Percentiles rank a stretch among this genome's conserved stretches.
phyloP scores from a whole-genome alignment of 2,329 filamentous ascomycete genomes.

The Colletotrichum orchidophilum region DNA sequence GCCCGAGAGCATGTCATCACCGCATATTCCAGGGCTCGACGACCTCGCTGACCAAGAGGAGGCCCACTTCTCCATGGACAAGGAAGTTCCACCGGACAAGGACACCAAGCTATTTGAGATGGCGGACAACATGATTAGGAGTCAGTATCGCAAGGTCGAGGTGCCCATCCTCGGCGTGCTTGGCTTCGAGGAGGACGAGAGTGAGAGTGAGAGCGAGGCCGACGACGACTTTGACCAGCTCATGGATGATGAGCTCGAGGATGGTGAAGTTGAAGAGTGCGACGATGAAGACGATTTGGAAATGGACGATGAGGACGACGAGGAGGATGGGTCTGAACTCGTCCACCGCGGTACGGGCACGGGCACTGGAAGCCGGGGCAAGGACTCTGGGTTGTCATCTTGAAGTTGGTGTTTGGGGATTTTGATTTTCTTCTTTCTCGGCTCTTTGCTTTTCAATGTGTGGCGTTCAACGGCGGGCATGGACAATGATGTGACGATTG shows the following conservation, averaged over 20 bases:
- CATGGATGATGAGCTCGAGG: conserved; percentile 40
- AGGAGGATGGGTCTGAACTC: conserved; percentile 28
- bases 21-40: conserved; percentile 40
- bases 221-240: conserved; percentile 39
- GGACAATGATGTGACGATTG: conserved; percentile 31
- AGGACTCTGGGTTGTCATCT: conserved; percentile 31
- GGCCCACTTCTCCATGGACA: conserved; percentile 52
- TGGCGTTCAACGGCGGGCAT: conserved; percentile 19
- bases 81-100: conserved; percentile 49
- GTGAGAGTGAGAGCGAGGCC: conserved; percentile 44
- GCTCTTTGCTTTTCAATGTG: neutral
- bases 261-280: conserved; percentile 40
- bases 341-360: conserved; percentile 31
- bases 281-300: conserved; percentile 38
- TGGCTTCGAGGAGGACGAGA: conserved; percentile 55
- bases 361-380: conserved; percentile 30
- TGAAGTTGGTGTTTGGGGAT: conserved; percentile 16
- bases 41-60: conserved; percentile 49
- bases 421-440: neutral
- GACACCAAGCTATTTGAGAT: conserved; percentile 54
- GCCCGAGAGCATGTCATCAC: conserved; percentile 45
- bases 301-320: conserved; percentile 32
- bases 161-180: conserved; percentile 56
- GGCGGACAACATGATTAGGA: conserved; percentile 58
- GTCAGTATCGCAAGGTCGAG: conserved; percentile 55